Conservation (phyloP, 805 yeast genomes). For the Candida insectalens region DNA sequence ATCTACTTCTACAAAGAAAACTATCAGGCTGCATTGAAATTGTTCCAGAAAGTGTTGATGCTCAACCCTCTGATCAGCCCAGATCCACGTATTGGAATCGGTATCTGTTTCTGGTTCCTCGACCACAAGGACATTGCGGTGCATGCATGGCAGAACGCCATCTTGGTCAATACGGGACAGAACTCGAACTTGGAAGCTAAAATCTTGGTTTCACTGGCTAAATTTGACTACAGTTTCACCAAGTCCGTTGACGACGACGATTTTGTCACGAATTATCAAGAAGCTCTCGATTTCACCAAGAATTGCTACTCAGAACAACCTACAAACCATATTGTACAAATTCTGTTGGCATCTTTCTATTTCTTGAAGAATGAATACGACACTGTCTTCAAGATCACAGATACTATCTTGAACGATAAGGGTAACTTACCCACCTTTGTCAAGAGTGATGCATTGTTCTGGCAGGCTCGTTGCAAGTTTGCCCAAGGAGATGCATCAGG, state of each 20-base stretch:
- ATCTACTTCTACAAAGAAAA: slow-evolving; percentile 63
- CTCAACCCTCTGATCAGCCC: slow-evolving; percentile 74
- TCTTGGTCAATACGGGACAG: slow-evolving; percentile 46
- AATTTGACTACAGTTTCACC: slow-evolving; percentile 54
- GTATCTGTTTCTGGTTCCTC: slow-evolving; percentile 86
- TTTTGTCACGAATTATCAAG: slow-evolving; percentile 49
- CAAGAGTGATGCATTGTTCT: slow-evolving; percentile 58
- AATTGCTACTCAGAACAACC: slow-evolving; percentile 30
- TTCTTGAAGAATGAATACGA: slow-evolving; percentile 59
- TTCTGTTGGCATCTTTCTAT: slow-evolving; percentile 60
- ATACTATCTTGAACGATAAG: slow-evolving; percentile 33
- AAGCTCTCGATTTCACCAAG: slow-evolving; percentile 43
- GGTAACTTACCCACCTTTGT: slow-evolving; percentile 29
- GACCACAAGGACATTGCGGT: slow-evolving; percentile 71
- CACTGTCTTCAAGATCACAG: slow-evolving; percentile 46
- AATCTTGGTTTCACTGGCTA: slow-evolving; percentile 55
- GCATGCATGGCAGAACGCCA: slow-evolving; percentile 73
- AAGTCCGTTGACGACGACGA: slow-evolving; percentile 47
- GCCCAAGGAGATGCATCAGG: slow-evolving; percentile 21
- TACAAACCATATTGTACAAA: slow-evolving; percentile 50
- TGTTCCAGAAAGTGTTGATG: slow-evolving; percentile 75
- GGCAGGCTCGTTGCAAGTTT: slow-evolving; percentile 79
- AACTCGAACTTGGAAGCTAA: slow-evolving; percentile 44
- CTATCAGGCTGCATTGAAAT: slow-evolving; percentile 61
- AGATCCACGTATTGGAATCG: slow-evolving; percentile 92